Base-by-base conservation (phyloP, 176 grass and related monocot genomes). In the Oryza meyeriana region DNA sequence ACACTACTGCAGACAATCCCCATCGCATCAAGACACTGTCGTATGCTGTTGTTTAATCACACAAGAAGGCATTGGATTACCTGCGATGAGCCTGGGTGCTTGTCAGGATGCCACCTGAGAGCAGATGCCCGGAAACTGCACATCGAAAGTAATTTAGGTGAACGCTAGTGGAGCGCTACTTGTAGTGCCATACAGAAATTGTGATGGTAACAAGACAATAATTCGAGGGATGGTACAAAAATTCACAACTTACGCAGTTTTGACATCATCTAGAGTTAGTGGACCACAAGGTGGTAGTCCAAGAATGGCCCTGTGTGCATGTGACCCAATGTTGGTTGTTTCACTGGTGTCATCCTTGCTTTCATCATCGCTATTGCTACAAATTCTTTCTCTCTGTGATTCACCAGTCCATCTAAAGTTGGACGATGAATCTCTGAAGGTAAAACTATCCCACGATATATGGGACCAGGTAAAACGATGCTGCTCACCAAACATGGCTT, bases 101-200 rank as follows among this genome's bases (percentile, higher is more conserved):
- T 93, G 81, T 98, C 95, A 88, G 95, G 95, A 25, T 98, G 95
- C 95, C 92, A 98, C 82, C 94, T 94, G 27, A 98, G 68, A 61
- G 95, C 95, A 67, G 88, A 90, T 65, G 79, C 27, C 42, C 87
- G 84, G 48, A 95, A 98, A 61, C 95, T 95, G 81, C 61, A 91
- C 31, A 8, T 31, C 5, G 71, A 3, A 75, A 42, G 66, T 76
- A 85, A 83, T 73, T 67, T 61, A 31, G 78, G 26, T 66, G 12
- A 85, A 64, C 26, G 44, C 38, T 40, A 45, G 12, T 17, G 30
- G 26, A 24, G 20, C 2, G 45, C 4, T 68, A 47, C 27, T 66
- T 38, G 45, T 59, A 6, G 66, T 72, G 1, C 18, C 57, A 45
- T 72, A 66, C 29, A 57, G 73, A 71, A 64, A 36, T 10, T 24